A percentile compares a stretch with the other conserved stretches of the same genome.
These are phyloP conservation scores for Starmerella sp. DNA, from an alignment of 805 yeast genomes.

Conservation along the genomic window DNA sequence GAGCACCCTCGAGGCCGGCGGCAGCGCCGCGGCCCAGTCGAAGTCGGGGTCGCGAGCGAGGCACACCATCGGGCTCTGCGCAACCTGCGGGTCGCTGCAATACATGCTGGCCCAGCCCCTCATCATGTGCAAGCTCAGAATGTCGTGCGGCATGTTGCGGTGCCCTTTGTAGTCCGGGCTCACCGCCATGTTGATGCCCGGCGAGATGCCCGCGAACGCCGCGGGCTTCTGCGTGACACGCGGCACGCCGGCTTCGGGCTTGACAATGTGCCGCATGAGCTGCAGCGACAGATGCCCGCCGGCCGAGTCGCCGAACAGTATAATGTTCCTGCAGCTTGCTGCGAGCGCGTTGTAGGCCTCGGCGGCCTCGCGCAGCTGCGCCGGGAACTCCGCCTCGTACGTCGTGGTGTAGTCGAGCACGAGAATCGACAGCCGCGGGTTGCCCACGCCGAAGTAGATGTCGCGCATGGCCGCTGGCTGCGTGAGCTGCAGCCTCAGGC, in stretches of 20 bases:
- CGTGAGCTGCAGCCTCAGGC: conserved; percentile 1
- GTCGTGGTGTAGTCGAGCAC: conserved; percentile 26
- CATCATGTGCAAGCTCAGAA: not conserved
- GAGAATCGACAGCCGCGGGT: conserved; percentile 21
- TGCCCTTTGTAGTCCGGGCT: not conserved
- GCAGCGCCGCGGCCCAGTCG: not conserved
- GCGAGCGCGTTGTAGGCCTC: conserved; percentile 19
- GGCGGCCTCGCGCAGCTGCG: conserved; percentile 23
- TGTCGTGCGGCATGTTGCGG: not conserved
- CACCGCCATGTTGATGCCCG: not conserved
- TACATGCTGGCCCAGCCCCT: not conserved
- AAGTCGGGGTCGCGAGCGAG: not conserved
- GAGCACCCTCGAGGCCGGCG: not conserved
- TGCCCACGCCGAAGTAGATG: conserved; percentile 5
- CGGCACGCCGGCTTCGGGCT: not conserved
- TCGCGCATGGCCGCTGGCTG: conserved; percentile 7
- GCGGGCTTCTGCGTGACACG: not conserved
- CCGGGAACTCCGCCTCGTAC: conserved; percentile 20
- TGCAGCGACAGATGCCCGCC: conserved; percentile 25
- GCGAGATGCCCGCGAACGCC: not conserved
- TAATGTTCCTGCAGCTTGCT: conserved; percentile 16
- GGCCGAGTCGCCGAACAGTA: conserved; percentile 27
- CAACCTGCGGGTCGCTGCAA: not conserved
- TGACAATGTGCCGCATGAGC: not conserved
- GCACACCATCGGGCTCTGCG: not conserved